These are phyloP conservation scores for Cercophora sp. DNA, from an alignment of 495 filamentous ascomycete species.

Conservation along the genomic window DNA sequence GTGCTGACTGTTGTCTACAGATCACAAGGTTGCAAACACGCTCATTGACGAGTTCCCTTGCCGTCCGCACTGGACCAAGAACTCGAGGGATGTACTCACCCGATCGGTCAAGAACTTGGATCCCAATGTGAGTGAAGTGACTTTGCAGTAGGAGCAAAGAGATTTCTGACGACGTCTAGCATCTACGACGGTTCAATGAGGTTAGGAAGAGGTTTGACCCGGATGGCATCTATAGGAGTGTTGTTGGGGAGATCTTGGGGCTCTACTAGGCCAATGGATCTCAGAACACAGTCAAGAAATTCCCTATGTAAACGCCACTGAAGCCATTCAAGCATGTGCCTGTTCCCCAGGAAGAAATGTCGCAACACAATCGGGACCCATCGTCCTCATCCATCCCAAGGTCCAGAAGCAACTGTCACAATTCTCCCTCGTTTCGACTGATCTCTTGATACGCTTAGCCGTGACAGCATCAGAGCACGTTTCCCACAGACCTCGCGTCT, in stretches of 20 bases:
- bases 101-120: slow-evolving; percentile 44
- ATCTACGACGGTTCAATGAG: slow-evolving; percentile 43
- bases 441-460: too few species aligned
- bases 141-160: not conserved
- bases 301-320: too few species aligned
- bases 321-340: too few species aligned
- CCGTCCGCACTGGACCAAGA: slow-evolving; percentile 52
- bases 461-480: too few species aligned
- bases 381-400: too few species aligned
- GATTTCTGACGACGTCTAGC: slow-evolving; percentile 12
- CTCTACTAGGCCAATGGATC: slow-evolving; percentile 28
- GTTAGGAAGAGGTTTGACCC: slow-evolving; percentile 44
- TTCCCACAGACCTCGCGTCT: too few species aligned
- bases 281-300: too few species aligned
- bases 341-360: too few species aligned
- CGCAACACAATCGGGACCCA: too few species aligned
- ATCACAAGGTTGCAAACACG: slow-evolving; percentile 40
- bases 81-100: slow-evolving; percentile 43
- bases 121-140: slow-evolving; percentile 24
- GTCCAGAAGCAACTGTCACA: too few species aligned
- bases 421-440: too few species aligned
- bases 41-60: slow-evolving; percentile 47
- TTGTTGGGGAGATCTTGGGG: slow-evolving; percentile 45
- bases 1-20: too few species aligned
- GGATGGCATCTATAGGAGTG: slow-evolving; percentile 41